A percentile compares a stretch with the other conserved stretches of the same genome.
These are phyloP conservation scores for Saprolegnia diclina DNA, from an alignment of 352 stramenopile genomes.

Conservation along the genomic window DNA sequence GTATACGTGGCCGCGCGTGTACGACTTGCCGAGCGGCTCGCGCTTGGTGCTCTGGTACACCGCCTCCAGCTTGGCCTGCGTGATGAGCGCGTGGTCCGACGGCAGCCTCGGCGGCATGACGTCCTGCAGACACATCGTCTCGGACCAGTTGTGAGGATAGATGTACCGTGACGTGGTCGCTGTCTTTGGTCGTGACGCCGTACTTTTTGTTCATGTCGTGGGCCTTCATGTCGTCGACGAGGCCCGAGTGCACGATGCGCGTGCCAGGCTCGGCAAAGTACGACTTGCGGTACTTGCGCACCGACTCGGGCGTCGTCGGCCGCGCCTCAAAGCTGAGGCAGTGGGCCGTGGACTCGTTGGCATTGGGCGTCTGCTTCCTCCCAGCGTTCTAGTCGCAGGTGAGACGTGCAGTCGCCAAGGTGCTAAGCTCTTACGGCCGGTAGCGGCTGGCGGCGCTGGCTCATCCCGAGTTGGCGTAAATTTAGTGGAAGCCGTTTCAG, in stretches of 20 bases:
- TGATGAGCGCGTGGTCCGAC: slow-evolving; percentile 62
- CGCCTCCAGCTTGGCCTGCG: slow-evolving; percentile 59
- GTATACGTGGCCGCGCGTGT: slow-evolving; percentile 60
- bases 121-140: slow-evolving; percentile 29
- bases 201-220: slow-evolving; percentile 60
- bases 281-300: slow-evolving; percentile 74
- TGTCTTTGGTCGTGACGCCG: slow-evolving; percentile 56
- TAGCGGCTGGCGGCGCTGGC: slow-evolving; percentile 19
- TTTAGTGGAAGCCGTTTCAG: neutral
- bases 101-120: slow-evolving; percentile 40
- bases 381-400: slow-evolving; percentile 18
- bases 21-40: slow-evolving; percentile 70
- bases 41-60: slow-evolving; percentile 76
- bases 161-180: slow-evolving; percentile 46
- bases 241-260: slow-evolving; percentile 65
- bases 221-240: slow-evolving; percentile 71
- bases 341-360: slow-evolving; percentile 39
- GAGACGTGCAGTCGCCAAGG: neutral
- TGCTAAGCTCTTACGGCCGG: slow-evolving; percentile 2
- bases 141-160: neutral
- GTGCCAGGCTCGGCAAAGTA: slow-evolving; percentile 73
- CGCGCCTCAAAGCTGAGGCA: slow-evolving; percentile 59
- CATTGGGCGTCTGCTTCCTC: slow-evolving; percentile 20
- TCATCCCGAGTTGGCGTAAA: neutral
- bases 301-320: slow-evolving; percentile 59